phyloP scores from a whole-genome alignment of 257 asterid species.

The Solanum clarkiae region DNA sequence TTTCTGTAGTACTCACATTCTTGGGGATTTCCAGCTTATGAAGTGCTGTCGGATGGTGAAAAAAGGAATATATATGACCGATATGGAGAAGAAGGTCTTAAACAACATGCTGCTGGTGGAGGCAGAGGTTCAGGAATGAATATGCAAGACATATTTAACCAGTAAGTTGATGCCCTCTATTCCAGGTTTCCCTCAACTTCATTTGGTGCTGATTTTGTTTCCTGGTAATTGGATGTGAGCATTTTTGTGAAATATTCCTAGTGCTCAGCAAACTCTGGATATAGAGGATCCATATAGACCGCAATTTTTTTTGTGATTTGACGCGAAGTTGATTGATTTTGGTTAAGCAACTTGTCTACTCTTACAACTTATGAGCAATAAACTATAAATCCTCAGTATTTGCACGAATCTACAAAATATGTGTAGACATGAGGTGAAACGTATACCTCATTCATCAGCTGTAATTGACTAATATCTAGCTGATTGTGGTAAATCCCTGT shows the following conservation, averaged over 20 bases:
- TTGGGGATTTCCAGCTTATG: constrained; percentile 50
- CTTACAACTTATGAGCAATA: neutral
- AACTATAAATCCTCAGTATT: neutral
- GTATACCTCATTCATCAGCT: neutral
- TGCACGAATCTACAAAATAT: neutral
- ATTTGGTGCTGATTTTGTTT: neutral
- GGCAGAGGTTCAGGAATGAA: constrained; percentile 85
- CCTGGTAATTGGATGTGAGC: neutral
- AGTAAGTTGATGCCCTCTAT: constrained; percentile 31
- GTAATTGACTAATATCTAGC: neutral
- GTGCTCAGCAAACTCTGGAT: neutral
- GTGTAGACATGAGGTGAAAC: neutral
- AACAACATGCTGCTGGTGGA: constrained; percentile 88
- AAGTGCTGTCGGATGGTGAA: constrained; percentile 72
- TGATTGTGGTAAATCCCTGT: neutral
- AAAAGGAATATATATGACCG: constrained; percentile 75
- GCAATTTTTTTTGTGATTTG: neutral
- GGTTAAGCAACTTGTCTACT: neutral
- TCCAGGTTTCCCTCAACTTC: neutral
- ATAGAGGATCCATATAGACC: neutral
- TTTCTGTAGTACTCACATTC: neutral
- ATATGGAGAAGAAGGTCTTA: constrained; percentile 87
- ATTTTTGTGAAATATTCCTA: neutral
- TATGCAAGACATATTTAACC: constrained; percentile 71
- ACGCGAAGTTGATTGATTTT: neutral